Conservation (phyloP, 495 filamentous ascomycete species). For the Penicillium turbatum region DNA sequence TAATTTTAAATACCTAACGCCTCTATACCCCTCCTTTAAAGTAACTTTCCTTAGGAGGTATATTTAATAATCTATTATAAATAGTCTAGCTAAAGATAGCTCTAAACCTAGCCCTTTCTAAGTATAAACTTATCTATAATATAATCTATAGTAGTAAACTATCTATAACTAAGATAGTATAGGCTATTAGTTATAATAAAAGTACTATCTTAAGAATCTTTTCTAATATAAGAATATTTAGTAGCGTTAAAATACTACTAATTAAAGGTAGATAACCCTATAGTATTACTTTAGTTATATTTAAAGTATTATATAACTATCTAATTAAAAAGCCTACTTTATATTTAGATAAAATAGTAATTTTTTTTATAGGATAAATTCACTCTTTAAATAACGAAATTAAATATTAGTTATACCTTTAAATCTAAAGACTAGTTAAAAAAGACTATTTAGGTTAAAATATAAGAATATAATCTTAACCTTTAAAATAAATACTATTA, state of each 20-base stretch:
- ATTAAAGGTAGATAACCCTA: slow-evolving; percentile 16
- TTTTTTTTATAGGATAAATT: slow-evolving; percentile 8
- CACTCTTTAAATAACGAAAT: neutral
- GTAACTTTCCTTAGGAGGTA: neutral
- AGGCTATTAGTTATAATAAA: slow-evolving; percentile 11
- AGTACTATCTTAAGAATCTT: slow-evolving; percentile 20
- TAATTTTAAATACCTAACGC: slow-evolving; percentile 5
- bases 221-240: slow-evolving; percentile 26
- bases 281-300: slow-evolving; percentile 24
- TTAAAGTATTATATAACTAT: slow-evolving; percentile 4
- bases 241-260: slow-evolving; percentile 19
- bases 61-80: slow-evolving; percentile 9
- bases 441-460: no score
- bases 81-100: slow-evolving; percentile 4
- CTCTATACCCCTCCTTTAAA: neutral
- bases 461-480: no score
- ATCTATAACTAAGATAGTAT: slow-evolving; percentile 11
- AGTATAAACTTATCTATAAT: slow-evolving; percentile 15
- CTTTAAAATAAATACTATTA: no score
- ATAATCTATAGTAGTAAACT: slow-evolving; percentile 10
- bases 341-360: neutral
- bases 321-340: neutral
- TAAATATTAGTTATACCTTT: no score
- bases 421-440: no score
- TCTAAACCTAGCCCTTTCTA: slow-evolving; percentile 10